Base-by-base conservation (phyloP, 2,329 filamentous ascomycete species). In the Catunica adiposa region DNA sequence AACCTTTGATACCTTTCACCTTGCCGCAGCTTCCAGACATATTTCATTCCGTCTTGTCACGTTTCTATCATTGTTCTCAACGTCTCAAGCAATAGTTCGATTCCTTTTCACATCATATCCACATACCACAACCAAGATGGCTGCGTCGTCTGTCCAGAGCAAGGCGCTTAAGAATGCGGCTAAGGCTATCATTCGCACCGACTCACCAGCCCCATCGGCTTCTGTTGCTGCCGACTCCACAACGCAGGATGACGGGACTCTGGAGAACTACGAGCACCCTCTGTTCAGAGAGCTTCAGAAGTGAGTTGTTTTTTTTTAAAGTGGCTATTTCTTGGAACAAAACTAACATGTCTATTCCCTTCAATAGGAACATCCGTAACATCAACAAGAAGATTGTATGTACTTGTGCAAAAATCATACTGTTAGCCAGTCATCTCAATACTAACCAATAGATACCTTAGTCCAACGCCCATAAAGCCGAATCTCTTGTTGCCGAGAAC, bases 371-470 rank as follows among this genome's bases (percentile, higher is more conserved):
- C 69, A 86, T 96, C 63, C 89, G 90, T 66, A 94, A 92, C 69
- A 73, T 92, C 65, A 85, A 82, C 74, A 97, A 96, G 79, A 96
- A 96, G 73, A 82, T 97, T 64, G 87, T 94, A 71, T 72, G 85
- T 48, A 14, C 22, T n/a, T 38, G n/a, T 17, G 14, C 38, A 14
- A 40, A 14, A 40, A 38, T 22, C 22, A 26, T 15, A n/a, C 22
- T 22, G n/a, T 17, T n/a, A 37, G 34, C n/a, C 17, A 17, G 7
- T 50, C 7, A 37, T 34, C 20, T 38, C 3, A 15, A 40, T 7
- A n/a, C 20, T 48, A n/a, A 48, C 15, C 22, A 29, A 54, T 29
- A n/a, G 8, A 11, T 23, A 26, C 11, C 40, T 11, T 59, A 87
- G 83, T 73, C 77, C 66, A 82, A 83, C 66, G 82, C 82, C 61